Evolutionary conservation across 768 basidiomycete genomes (phyloP).

Genomic region (Kwoniella shandongensis): DNA sequence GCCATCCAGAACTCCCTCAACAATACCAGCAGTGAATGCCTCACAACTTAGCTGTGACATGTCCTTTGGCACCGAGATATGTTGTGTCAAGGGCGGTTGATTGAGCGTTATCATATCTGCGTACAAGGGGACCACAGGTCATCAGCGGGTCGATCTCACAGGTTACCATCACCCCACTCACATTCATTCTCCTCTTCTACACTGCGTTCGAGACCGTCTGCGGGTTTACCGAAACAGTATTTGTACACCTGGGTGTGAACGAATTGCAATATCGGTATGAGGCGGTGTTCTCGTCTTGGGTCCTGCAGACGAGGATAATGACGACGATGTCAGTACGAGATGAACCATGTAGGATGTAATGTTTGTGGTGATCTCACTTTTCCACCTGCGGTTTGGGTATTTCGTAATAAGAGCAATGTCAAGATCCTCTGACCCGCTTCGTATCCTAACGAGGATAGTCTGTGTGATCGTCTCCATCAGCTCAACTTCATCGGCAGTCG

Average conservation of each 20-base stretch:
- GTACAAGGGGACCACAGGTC: background rate
- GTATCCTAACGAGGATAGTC: slow-evolving; percentile 89
- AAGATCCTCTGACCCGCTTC: slow-evolving; percentile 83
- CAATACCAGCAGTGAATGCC: slow-evolving; percentile 95
- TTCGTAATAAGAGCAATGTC: slow-evolving; percentile 48
- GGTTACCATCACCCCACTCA: slow-evolving; percentile 50
- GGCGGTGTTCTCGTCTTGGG: slow-evolving; percentile 88
- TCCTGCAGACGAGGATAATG: slow-evolving; percentile 58
- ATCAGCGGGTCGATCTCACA: slow-evolving; percentile 1
- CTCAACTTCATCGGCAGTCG: too few species aligned
- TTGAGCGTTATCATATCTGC: slow-evolving; percentile 98
- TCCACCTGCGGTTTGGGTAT: slow-evolving; percentile 41
- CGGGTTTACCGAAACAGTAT: slow-evolving; percentile 87
- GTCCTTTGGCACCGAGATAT: slow-evolving; percentile 91
- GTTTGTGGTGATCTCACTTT: slow-evolving; percentile 47
- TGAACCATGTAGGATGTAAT: background rate
- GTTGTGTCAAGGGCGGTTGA: slow-evolving; percentile 83
- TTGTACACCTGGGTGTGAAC: slow-evolving; percentile 95
- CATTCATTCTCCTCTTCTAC: slow-evolving; percentile 97
- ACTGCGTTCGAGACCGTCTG: slow-evolving; percentile 92
- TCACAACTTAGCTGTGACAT: slow-evolving; percentile 92
- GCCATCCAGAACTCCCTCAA: slow-evolving; percentile 93
- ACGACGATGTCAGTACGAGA: background rate
- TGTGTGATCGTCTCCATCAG: slow-evolving; percentile 52
- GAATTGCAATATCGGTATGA: slow-evolving; percentile 87